Evolutionary conservation across 1,284 basidiomycete genomes (phyloP), one percentile per base, ranked within the genome.

Genomic region (Cryptococcus depauperatus): DNA sequence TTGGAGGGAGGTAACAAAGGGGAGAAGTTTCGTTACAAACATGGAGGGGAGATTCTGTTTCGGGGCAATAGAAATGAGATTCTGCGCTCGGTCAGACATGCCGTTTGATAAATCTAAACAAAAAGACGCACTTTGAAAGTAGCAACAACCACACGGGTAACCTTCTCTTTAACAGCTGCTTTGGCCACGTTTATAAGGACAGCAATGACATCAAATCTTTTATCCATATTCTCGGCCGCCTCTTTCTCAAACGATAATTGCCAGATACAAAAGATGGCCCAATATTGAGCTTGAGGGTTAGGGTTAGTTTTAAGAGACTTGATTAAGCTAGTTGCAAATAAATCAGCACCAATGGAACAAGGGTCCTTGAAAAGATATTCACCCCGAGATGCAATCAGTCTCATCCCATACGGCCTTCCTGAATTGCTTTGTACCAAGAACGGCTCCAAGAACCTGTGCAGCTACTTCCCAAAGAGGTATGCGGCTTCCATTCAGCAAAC

Each of bases 161-260:
- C 89, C 69, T 99, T 99, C 73, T 98, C 93, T 73, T 99, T 99
- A 35, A 88, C 85, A 1, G 92, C 92, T 16, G 74, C 79, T 66
- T 92, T 87, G 2, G 90, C 90, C 25, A 91, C 81, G 35, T 85
- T 81, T 30, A 83, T 83, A 29, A 99, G 77, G 16, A 89, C 73
- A n/a, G 89, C 83, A 55, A 96, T 82, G 34, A 96, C 77, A 59
- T 92, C 85, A 65, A 84, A 92, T 70, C 84, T 85, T 73, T 79
- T 81, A 71, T 95, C 88, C 57, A 97, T 80, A 46, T 86, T 78
- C 52, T 85, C 79, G 1, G 91, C 85, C 27, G 93, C 79, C 32
- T 83, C 79, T 57, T 80, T 76, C 66, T 96, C 86, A 57, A 96
- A 98, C 0, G 88, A 87, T 51, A 98, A 75, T 50, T 97, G 75